Evolutionary conservation across 208 protist genomes (phyloP), one percentile per base, ranked within the genome.

Genomic region (Leptomonas seymouri): DNA sequence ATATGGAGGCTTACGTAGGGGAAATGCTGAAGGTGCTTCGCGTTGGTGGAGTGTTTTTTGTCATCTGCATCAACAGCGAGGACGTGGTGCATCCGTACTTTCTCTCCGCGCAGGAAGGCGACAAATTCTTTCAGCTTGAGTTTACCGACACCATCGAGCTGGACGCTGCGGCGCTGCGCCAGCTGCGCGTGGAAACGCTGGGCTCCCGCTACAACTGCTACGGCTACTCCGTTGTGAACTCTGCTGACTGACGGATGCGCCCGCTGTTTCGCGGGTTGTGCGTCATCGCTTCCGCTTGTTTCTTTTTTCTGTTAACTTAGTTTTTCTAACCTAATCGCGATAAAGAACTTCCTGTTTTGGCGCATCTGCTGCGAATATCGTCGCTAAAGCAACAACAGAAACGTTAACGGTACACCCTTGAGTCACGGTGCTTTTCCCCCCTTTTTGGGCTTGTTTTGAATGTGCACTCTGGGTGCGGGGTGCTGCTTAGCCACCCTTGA

Each of bases 61-160:
- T 91, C 67, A 83, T 91, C 57, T 86, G 79, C 12, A 91, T 88
- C 53, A 91, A 91, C 68, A 69, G 71, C 31, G 78, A 73, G 31
- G 82, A 88, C 36, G 68, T 87, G 0, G 39, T 91, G 8, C 71
- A 71, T 41, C 67, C 75, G 15, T 91, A 91, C 60, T 55, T 85
- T 20, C 74, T 88, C 30, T 66, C 72, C 4, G 66, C 54, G 28
- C 57, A 63, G 23, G 62, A 80, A 41, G 54, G 48, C 0, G 36
- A 53, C 16, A 84, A 81, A 50, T 53, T 31, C 18, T 87, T 90
- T 39, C 61, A 63, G 15, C 36, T 76, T 1, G 42, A 20, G 20
- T 80, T 65, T 66, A 56, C 60, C 1, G 36, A 36, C 31, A 67
- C 65, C 15, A 81, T 87, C 28, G 55, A 75, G 27, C 71, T 90